Evolutionary conservation across 129 eudicot species (phyloP).

Genomic region (Sambucus nigra): DNA sequence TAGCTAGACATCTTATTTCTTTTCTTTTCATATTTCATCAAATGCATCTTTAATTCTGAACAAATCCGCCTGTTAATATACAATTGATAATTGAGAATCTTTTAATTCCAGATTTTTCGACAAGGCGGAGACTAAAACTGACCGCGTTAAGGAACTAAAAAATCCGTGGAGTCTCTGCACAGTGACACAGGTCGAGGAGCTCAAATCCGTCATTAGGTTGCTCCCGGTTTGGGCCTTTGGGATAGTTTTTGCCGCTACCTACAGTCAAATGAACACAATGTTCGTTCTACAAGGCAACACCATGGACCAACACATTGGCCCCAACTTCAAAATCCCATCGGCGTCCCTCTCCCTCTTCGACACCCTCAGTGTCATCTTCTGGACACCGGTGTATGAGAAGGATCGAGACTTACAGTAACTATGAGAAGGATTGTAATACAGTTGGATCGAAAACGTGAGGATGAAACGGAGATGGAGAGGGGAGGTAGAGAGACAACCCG

Average conservation of each 20-base stretch:
- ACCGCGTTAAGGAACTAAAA: conserved; percentile 11
- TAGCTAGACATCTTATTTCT: too few species aligned
- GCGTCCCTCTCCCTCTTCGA: conserved; percentile 76
- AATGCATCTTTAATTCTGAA: too few species aligned
- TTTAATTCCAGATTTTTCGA: conserved; percentile 44
- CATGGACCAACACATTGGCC: conserved; percentile 76
- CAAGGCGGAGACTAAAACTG: conserved; percentile 54
- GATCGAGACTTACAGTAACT: too few species aligned
- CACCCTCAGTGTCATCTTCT: conserved; percentile 74
- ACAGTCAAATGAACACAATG: conserved; percentile 91
- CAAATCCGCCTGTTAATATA: too few species aligned
- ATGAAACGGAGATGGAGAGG: too few species aligned
- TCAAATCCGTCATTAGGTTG: conserved; percentile 45
- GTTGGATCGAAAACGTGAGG: too few species aligned
- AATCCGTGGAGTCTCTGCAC: conserved; percentile 79
- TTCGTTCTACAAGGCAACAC: conserved; percentile 83
- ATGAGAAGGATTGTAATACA: too few species aligned
- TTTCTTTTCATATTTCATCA: too few species aligned
- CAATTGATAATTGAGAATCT: background rate
- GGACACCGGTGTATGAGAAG: conserved; percentile 77
- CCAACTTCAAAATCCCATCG: conserved; percentile 62
- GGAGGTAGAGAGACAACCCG: too few species aligned
- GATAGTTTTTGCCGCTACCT: conserved; percentile 55
- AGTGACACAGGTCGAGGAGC: conserved; percentile 86
- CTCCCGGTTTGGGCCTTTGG: conserved; percentile 86